phyloP scores from a whole-genome alignment of 2,329 filamentous ascomycete genomes.

The Fusarium tanahbumbuense region DNA sequence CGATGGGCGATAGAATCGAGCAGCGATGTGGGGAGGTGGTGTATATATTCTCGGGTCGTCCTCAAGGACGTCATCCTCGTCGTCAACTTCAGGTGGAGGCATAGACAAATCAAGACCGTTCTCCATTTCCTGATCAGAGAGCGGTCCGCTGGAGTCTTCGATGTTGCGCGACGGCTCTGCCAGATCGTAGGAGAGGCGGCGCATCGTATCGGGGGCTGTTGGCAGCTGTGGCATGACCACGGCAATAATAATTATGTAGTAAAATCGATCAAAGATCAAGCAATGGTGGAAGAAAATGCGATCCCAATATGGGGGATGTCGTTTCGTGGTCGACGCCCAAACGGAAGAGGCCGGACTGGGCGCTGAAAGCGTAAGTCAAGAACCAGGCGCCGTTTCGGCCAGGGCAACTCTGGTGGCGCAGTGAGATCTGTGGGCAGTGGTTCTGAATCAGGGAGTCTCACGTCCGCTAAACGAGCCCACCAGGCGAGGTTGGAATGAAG shows the following conservation, averaged over 20 bases:
- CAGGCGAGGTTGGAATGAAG: constrained; percentile 27
- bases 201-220: constrained; percentile 53
- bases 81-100: constrained; percentile 53
- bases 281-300: constrained; percentile 8
- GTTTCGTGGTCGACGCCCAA: constrained; percentile 19
- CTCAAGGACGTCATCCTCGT: constrained; percentile 50
- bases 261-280: constrained; percentile 3
- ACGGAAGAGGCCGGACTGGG: constrained; percentile 5
- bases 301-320: constrained; percentile 6
- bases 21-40: constrained; percentile 80
- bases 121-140: constrained; percentile 48
- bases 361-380: constrained; percentile 28
- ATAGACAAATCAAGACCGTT: constrained; percentile 54
- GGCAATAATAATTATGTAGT: background rate
- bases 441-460: constrained; percentile 33
- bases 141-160: constrained; percentile 50
- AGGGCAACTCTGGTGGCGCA: constrained; percentile 34
- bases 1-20: constrained; percentile 78
- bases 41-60: constrained; percentile 59
- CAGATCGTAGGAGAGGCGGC: constrained; percentile 56
- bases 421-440: constrained; percentile 27
- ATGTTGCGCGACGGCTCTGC: constrained; percentile 57
- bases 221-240: constrained; percentile 34
- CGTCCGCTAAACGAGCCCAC: constrained; percentile 33
- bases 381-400: constrained; percentile 16